Conservation (phyloP, 148 eudicot genomes). For the Pharnaceum exiguum region DNA sequence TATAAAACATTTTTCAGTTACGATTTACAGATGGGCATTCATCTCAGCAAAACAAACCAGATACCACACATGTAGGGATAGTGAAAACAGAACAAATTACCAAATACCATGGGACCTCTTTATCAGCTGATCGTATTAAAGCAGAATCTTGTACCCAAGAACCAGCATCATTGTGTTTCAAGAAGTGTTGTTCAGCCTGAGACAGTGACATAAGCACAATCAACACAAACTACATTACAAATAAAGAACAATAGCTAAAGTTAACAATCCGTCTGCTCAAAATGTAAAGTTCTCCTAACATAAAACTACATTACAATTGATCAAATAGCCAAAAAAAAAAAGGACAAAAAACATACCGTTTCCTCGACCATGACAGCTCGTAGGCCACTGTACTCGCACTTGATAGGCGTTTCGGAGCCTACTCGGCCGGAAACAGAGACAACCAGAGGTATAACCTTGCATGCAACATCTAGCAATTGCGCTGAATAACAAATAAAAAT, state of each 20-base stretch:
- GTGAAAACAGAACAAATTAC: conserved; percentile 27
- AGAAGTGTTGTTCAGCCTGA: conserved; percentile 92
- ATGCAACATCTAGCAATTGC: conserved; percentile 70
- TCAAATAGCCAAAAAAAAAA: too few relatives aligned
- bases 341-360: conserved; percentile 68
- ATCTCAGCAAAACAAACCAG: too few relatives aligned
- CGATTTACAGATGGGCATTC: not conserved
- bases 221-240: not conserved
- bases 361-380: conserved; percentile 94
- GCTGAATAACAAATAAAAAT: conserved; percentile 41
- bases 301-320: too few relatives aligned
- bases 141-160: conserved; percentile 99
- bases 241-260: not conserved
- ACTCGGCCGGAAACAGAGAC: conserved; percentile 93
- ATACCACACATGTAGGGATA: not conserved
- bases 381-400: conserved; percentile 81
- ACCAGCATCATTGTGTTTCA: conserved; percentile 97
- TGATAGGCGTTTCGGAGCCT: conserved; percentile 83
- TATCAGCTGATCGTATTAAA: conserved; percentile 73
- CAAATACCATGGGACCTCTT: conserved; percentile 97
- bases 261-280: too few relatives aligned
- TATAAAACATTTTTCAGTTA: not conserved
- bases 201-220: not conserved
- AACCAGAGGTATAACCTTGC: conserved; percentile 75
- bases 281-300: not conserved